Percentiles rank a stretch among this genome's conserved stretches.
Conservation (phyloP, 768 basidiomycete genomes). For the Amanita polypyramis region DNA sequence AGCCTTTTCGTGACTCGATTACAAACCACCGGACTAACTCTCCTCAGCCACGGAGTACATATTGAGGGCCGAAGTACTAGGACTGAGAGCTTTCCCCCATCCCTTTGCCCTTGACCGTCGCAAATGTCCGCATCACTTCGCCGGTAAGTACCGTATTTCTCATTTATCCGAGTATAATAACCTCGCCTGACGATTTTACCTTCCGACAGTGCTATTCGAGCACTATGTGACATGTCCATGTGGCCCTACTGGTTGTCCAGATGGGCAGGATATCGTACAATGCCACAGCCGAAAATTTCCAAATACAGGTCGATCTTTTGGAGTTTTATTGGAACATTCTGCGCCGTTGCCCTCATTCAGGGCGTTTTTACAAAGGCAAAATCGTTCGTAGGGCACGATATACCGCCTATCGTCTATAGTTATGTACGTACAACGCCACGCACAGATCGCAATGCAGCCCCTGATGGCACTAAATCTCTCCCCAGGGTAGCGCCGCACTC, state of each 20-base stretch:
- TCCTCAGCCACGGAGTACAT: background rate
- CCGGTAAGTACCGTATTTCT: background rate
- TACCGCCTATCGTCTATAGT: conserved; percentile 37
- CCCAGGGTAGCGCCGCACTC: conserved; percentile 43
- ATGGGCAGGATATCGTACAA: conserved; percentile 34
- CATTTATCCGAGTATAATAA: background rate
- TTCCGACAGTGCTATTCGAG: background rate
- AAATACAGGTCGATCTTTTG: conserved; percentile 34
- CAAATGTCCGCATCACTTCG: background rate
- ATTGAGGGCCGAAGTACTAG: background rate
- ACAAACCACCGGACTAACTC: background rate
- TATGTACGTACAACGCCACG: conserved; percentile 25
- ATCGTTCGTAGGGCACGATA: conserved; percentile 33
- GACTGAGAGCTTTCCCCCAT: background rate
- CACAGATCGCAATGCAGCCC: background rate
- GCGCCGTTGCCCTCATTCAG: conserved; percentile 38
- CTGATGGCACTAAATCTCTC: background rate
- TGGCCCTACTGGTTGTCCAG: conserved; percentile 25
- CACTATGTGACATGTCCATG: background rate
- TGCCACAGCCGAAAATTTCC: conserved; percentile 20
- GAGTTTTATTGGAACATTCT: conserved; percentile 44
- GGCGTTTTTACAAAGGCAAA: conserved; percentile 35
- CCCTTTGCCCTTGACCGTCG: background rate
- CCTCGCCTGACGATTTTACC: background rate
- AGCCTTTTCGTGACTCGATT: background rate